Evolutionary conservation across 306 rosid species (phyloP), one percentile per base, ranked within the genome.

Genomic region (Quercus engelmannii): DNA sequence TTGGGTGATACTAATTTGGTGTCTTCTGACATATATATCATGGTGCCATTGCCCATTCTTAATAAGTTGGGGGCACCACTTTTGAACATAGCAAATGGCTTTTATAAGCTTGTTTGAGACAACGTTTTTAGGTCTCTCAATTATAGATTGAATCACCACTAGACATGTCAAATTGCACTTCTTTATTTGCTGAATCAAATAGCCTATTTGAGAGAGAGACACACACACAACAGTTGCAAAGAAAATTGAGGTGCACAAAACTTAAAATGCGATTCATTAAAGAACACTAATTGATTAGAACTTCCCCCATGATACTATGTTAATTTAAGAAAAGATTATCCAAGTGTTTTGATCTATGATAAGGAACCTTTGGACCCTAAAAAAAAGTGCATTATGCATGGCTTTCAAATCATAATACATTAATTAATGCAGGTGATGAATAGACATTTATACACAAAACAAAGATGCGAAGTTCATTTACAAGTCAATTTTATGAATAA

Each of bases 71-170:
- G 74, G 69, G 73, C 73, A 51, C 69, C 69, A 54, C 82, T 56
- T 10, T 49, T 13, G 12, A 79, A 43, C 76, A 84, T 71, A 49
- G 77, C 58, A 82, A 57, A 72, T 88, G 72, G 23, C 55, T 59
- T 41, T 57, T 49, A 33, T 82, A 59, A 15, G 43, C 81, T 82
- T 51, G 73, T 76, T 79, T 85, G 55, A 83, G 86, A 81, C 83
- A 85, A 59, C 55, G 31, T 21, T 76, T 33, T 33, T 58, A 9
- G 38, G 6, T 23, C 23, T 59, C 41, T 5, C 12, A 38, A 30
- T 49, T 49, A 49, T 49, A 49, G 52, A 46, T 46, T 14, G 52
- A 11, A 46, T 46, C 52, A 3, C 13, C 14, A 46, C 11, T n/a
- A 23, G 28, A 62, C 68, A 62, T 25, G 28, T 26, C 68, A 26